Base-by-base conservation (phyloP, 306 rosid species). In the Pterocarpus santalinus region DNA sequence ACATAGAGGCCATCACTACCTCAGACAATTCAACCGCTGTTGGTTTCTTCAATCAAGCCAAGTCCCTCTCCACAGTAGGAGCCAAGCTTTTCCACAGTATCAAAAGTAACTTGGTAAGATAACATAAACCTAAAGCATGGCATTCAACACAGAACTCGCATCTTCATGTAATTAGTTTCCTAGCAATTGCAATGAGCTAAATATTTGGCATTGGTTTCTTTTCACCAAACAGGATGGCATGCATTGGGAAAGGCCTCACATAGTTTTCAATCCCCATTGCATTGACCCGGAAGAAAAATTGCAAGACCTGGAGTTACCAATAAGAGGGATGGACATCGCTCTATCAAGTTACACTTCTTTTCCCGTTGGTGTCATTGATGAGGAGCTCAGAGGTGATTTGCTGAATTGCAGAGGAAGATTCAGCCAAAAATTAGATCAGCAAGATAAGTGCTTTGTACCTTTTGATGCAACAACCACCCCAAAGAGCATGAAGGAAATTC, bases 311-410 rank as follows among this genome's bases (percentile, higher is more conserved):
- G 97, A 89, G 82, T 53, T 83, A 30, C 83, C 91, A 14, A 28
- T 95, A 9, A 84, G 86, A 65, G 97, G 95, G 49, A 93, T 93
- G 92, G 92, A 85, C 63, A 81, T 87, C 58, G 97, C 97, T 70
- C 61, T 90, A 61, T 86, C 91, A 28, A 83, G 75, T 15, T 82
- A 70, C 73, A 14, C 84, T 80, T 79, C 90, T 3, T 79, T 79
- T 66, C 87, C 87, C n/a, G 67, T 78, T 39, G 77, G 81, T 36
- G 62, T 78, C 77, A 80, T 86, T 15, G 88, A 90, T 60, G 92
- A 87, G 32, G 88, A 83, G 55, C 84, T 92, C 57, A 87, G 78
- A 72, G 72, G 76, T 60, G 75, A 82, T 46, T 65, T 91, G 57
- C 82, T 47, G 51, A 36, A 71, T 43, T 83, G 82, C 66, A 84